Conservation (phyloP, 2,329 filamentous ascomycete genomes). For the Fusarium sp. region DNA sequence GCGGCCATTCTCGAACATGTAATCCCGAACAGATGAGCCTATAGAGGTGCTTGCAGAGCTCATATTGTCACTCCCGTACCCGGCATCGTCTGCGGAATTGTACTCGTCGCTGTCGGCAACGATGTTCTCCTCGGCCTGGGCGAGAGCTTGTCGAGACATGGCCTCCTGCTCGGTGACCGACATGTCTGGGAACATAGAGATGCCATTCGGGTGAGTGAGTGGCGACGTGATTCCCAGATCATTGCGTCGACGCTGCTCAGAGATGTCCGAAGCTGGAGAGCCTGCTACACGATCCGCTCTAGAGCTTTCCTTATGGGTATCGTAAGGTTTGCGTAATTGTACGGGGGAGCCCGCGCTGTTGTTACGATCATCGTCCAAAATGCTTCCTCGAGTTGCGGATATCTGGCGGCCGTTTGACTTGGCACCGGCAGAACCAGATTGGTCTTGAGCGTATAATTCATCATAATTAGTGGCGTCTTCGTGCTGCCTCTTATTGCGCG, state of each 20-base stretch:
- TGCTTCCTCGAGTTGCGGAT: not conserved
- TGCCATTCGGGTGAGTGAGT: conserved; percentile 55
- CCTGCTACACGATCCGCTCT: conserved; percentile 8
- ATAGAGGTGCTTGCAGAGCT: conserved; percentile 55
- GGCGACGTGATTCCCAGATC: conserved; percentile 45
- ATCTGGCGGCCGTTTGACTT: not conserved
- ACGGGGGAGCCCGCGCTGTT: not conserved
- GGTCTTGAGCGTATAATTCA: not conserved
- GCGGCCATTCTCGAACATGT: conserved; percentile 67
- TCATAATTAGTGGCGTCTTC: conserved; percentile 11
- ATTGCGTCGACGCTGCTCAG: conserved; percentile 22
- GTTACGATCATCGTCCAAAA: not conserved
- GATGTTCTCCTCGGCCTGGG: conserved; percentile 54
- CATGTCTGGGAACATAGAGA: conserved; percentile 53
- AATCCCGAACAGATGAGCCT: conserved; percentile 60
- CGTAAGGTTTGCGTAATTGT: conserved; percentile 2
- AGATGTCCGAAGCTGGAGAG: not conserved
- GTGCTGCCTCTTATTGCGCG: conserved; percentile 17
- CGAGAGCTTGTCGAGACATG: conserved; percentile 53
- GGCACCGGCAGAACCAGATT: conserved; percentile 1
- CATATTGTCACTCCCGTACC: conserved; percentile 54
- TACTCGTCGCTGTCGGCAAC: conserved; percentile 51
- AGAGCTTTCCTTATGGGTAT: conserved; percentile 9
- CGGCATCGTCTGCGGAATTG: conserved; percentile 43
- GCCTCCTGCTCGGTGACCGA: conserved; percentile 52